phyloP scores from a whole-genome alignment of 148 eudicot species.

The Persicaria tinctoria region DNA sequence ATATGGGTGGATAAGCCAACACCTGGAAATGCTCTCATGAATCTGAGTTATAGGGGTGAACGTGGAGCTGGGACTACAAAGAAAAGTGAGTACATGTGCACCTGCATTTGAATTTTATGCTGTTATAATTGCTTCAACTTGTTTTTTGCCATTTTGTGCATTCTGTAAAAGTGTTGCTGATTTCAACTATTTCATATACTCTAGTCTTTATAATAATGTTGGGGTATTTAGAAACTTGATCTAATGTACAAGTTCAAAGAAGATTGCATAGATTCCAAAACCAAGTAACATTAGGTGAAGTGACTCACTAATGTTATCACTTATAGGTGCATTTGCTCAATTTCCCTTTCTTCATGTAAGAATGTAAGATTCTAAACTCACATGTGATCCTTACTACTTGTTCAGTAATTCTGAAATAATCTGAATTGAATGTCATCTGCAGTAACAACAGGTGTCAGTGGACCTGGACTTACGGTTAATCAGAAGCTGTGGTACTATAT shows the following conservation, averaged over 20 bases:
- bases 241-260: neutral
- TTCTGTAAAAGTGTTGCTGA: neutral
- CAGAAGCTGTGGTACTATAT: conserved; percentile 91
- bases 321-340: neutral
- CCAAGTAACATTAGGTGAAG: neutral
- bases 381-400: neutral
- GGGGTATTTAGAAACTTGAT: neutral
- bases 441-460: conserved; percentile 82
- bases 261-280: neutral
- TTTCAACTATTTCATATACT: neutral
- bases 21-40: conserved; percentile 90
- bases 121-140: neutral
- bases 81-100: conserved; percentile 44
- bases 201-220: neutral
- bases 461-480: conserved; percentile 78
- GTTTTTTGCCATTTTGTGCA: neutral
- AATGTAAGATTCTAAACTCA: neutral
- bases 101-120: neutral
- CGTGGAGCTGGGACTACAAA: conserved; percentile 52
- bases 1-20: conserved; percentile 99
- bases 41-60: conserved; percentile 87
- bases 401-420: conserved; percentile 2
- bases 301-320: neutral
- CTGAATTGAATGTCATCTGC: conserved; percentile 21
- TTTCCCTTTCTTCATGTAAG: neutral